phyloP scores from a whole-genome alignment of 306 rosid species.

The Pterocarpus macrocarpus region DNA sequence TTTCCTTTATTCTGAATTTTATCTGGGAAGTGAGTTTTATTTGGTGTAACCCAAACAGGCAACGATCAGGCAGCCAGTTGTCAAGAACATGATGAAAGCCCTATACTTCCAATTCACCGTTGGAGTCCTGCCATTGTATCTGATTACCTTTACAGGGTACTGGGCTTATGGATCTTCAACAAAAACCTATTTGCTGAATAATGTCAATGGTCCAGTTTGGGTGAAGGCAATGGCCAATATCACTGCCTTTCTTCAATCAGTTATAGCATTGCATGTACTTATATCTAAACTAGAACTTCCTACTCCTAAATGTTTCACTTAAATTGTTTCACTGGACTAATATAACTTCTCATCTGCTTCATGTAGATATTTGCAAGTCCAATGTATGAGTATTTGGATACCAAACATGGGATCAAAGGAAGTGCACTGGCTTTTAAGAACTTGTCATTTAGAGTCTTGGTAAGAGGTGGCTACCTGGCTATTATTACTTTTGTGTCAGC shows the following conservation, averaged over 20 bases:
- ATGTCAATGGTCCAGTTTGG: slow-evolving; percentile 87
- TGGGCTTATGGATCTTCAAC: slow-evolving; percentile 97
- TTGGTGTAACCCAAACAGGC: slow-evolving; percentile 69
- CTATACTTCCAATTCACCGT: slow-evolving; percentile 87
- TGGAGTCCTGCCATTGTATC: slow-evolving; percentile 86
- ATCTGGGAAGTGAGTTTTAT: slow-evolving; percentile 36
- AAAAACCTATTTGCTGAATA: slow-evolving; percentile 74
- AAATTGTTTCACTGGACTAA: slow-evolving; percentile 20
- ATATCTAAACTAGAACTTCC: slow-evolving; percentile 34
- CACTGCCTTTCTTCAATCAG: slow-evolving; percentile 90
- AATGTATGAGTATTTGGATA: slow-evolving; percentile 91
- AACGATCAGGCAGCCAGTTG: slow-evolving; percentile 89
- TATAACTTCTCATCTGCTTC: slow-evolving; percentile 26
- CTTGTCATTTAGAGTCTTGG: slow-evolving; percentile 70
- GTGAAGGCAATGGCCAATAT: slow-evolving; percentile 73
- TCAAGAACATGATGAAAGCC: slow-evolving; percentile 88
- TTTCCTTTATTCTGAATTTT: neutral
- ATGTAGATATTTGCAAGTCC: slow-evolving; percentile 95
- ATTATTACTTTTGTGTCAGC: slow-evolving; percentile 82
- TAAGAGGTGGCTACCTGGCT: slow-evolving; percentile 87
- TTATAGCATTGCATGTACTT: slow-evolving; percentile 85
- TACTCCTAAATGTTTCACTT: slow-evolving; percentile 26
- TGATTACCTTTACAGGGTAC: slow-evolving; percentile 81
- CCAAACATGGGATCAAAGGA: slow-evolving; percentile 78
- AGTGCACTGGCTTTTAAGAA: slow-evolving; percentile 66